Conservation (phyloP, 352 stramenopile genomes). For the Saprolegnia diclina region DNA sequence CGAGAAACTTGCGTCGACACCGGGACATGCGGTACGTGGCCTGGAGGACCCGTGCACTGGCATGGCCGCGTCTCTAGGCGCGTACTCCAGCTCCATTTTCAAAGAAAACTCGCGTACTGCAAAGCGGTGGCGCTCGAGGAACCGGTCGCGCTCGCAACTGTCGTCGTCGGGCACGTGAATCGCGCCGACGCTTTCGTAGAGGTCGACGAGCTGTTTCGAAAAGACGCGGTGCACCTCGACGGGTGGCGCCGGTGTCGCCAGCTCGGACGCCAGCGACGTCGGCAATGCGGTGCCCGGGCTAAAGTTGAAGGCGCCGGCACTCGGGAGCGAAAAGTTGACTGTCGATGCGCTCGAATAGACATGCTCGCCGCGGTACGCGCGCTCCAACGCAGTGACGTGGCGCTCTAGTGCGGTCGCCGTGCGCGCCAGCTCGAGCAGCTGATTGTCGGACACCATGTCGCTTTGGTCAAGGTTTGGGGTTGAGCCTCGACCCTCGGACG, state of each 20-base stretch:
- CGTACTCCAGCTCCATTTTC: background rate
- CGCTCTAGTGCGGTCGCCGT: background rate
- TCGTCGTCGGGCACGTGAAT: slow-evolving; percentile 10
- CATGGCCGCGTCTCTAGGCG: background rate
- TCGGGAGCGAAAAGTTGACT: slow-evolving; percentile 10
- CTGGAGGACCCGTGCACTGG: slow-evolving; percentile 39
- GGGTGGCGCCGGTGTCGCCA: background rate
- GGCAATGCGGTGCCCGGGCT: background rate
- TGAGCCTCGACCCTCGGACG: slow-evolving; percentile 1
- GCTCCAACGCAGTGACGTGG: background rate
- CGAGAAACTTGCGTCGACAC: slow-evolving; percentile 35
- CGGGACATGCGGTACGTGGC: slow-evolving; percentile 50
- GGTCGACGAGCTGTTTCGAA: background rate
- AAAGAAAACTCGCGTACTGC: background rate
- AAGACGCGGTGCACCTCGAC: slow-evolving; percentile 3
- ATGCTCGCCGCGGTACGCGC: background rate
- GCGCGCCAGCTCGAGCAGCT: background rate
- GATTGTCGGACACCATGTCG: background rate
- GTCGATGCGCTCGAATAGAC: slow-evolving; percentile 22
- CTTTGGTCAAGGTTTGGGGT: background rate
- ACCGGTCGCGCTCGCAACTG: background rate
- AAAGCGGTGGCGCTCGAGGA: slow-evolving; percentile 9
- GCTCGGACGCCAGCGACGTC: background rate
- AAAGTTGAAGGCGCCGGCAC: slow-evolving; percentile 21
- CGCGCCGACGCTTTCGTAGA: slow-evolving; percentile 10